Conservation (phyloP, 1,139 yeast species). For the Yamadazyma membranifaciens region DNA sequence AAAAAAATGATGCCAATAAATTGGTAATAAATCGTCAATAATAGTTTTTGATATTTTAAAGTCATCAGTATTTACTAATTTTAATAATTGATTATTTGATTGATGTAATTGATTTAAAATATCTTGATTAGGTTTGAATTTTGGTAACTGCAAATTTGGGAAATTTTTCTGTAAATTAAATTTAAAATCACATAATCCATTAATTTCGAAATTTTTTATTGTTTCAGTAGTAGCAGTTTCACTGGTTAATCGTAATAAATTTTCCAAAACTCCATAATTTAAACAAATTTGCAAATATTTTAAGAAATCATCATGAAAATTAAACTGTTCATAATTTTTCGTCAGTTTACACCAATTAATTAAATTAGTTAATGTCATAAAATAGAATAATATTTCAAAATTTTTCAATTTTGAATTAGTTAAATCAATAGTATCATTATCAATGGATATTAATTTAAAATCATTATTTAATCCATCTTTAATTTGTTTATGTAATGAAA, state of each 20-base stretch:
- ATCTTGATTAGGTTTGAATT: conserved; percentile 28
- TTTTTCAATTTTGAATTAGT: conserved; percentile 55
- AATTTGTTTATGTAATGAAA: conserved; percentile 26
- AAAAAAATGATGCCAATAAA: conserved; percentile 53
- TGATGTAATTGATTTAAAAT: conserved; percentile 15
- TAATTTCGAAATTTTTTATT: conserved; percentile 34
- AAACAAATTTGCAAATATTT: conserved; percentile 38
- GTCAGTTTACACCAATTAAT: conserved; percentile 67
- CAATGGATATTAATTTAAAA: conserved; percentile 18
- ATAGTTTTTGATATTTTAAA: conserved; percentile 24
- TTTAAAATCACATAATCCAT: conserved; percentile 61
- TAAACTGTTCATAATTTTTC: conserved; percentile 48
- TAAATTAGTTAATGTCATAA: conserved; percentile 63
- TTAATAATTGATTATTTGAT: neutral
- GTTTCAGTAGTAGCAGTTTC: conserved; percentile 51
- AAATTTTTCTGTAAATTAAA: conserved; percentile 64
- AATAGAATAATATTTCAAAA: conserved; percentile 42
- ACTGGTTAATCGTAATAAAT: conserved; percentile 66
- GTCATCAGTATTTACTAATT: conserved; percentile 19
- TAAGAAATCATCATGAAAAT: conserved; percentile 47
- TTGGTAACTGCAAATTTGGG: conserved; percentile 51
- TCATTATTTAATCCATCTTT: conserved; percentile 21
- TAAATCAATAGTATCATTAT: conserved; percentile 39
- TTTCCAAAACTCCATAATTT: conserved; percentile 75
- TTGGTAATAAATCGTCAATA: conserved; percentile 34